Percentiles rank a stretch among this genome's conserved stretches.
Conservation (phyloP, 805 yeast species). For the Naumovozyma castellii region DNA sequence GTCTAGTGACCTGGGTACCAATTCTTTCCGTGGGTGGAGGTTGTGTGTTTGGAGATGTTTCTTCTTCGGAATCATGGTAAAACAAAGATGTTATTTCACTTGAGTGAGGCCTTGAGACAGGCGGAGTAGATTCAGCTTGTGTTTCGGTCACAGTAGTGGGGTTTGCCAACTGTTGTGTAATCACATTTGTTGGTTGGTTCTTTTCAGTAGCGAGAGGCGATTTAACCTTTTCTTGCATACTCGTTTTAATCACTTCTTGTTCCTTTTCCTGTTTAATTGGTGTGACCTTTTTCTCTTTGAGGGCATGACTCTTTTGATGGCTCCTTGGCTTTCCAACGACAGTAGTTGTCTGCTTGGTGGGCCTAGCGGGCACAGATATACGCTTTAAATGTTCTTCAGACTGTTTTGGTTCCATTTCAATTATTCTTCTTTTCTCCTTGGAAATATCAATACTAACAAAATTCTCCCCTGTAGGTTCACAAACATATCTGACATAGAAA, state of each 20-base stretch:
- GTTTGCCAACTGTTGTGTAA: neutral
- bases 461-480: slow-evolving; percentile 27
- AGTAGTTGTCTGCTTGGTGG: neutral
- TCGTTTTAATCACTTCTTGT: neutral
- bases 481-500: slow-evolving; percentile 28
- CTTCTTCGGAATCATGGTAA: slow-evolving; percentile 1
- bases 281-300: neutral
- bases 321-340: neutral
- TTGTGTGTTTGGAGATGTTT: neutral
- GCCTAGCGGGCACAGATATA: slow-evolving; percentile 10
- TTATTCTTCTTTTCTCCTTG: slow-evolving; percentile 13
- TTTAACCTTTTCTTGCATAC: neutral
- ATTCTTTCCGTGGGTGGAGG: neutral
- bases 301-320: neutral
- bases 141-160: neutral
- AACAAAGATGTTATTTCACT: neutral
- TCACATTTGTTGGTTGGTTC: too few relatives aligned
- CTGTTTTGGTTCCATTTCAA: slow-evolving; percentile 17
- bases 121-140: neutral
- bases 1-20: too few relatives aligned
- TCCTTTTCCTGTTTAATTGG: neutral
- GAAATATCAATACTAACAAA: slow-evolving; percentile 18
- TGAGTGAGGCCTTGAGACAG: neutral
- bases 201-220: neutral
- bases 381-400: slow-evolving; percentile 23